phyloP scores from a whole-genome alignment of 495 filamentous ascomycete species.

The Aspergillus wentii region DNA sequence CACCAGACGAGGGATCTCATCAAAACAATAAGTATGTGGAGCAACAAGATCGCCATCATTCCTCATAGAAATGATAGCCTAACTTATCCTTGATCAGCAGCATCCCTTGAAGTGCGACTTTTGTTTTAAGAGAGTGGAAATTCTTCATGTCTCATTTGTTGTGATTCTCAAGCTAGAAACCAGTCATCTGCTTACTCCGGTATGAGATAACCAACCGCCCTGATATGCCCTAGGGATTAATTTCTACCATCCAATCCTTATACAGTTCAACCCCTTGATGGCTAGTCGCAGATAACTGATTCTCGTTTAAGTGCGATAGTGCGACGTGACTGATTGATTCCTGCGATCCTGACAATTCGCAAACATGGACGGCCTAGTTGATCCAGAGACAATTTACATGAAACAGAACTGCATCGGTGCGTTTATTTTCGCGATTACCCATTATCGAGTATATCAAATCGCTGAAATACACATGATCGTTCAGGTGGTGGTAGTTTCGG shows the following conservation, averaged over 20 bases:
- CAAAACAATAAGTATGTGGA: constrained; percentile 14
- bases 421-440: no score
- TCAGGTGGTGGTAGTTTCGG: constrained; percentile 86
- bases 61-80: neutral
- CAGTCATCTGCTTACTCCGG: no score
- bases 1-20: constrained; percentile 4
- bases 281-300: no score
- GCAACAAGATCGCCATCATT: neutral
- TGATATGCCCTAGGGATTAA: no score
- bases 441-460: no score
- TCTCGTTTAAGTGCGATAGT: constrained; percentile 1
- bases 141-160: constrained; percentile 1
- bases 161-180: constrained; percentile 3
- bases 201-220: no score
- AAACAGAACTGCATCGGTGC: constrained; percentile 91
- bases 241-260: no score
- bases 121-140: constrained; percentile 1
- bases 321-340: constrained; percentile 6
- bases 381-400: constrained; percentile 85
- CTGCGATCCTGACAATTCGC: constrained; percentile 5
- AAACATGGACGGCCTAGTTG: constrained; percentile 47
- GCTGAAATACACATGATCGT: constrained; percentile 1
- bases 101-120: constrained; percentile 2
- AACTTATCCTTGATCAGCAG: constrained; percentile 5
- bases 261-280: no score